Percentiles rank a stretch among this genome's conserved stretches.
These are phyloP conservation scores for Podaxis carcinomalis DNA, from an alignment of 768 basidiomycete species.

Conservation along the genomic window DNA sequence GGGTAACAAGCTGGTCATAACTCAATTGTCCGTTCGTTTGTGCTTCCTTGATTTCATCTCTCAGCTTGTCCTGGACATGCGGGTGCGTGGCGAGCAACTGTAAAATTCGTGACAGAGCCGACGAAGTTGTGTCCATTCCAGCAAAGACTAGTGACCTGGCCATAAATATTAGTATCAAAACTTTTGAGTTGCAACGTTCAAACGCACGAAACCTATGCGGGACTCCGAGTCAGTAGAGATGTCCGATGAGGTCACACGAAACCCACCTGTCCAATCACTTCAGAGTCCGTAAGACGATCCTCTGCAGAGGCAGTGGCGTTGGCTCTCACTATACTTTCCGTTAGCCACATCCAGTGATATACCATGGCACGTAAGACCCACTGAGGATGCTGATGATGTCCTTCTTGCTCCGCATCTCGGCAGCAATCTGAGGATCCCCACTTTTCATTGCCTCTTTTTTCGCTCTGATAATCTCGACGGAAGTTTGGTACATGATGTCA, in stretches of 20 bases:
- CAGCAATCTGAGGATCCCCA: constrained; percentile 25
- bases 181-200: background rate
- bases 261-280: constrained; percentile 32
- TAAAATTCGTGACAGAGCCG: constrained; percentile 23
- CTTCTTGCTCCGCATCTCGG: constrained; percentile 30
- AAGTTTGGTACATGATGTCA: constrained; percentile 27
- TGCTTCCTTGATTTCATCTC: constrained; percentile 22
- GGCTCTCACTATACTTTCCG: constrained; percentile 27
- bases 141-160: constrained; percentile 24
- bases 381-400: constrained; percentile 40
- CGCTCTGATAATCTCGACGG: constrained; percentile 26
- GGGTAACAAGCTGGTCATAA: constrained; percentile 25
- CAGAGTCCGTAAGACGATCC: constrained; percentile 26
- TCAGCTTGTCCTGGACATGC: constrained; percentile 29
- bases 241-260: background rate
- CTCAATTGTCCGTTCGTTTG: constrained; percentile 21
- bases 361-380: constrained; percentile 16
- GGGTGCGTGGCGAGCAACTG: constrained; percentile 21
- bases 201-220: constrained; percentile 3
- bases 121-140: constrained; percentile 26
- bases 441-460: constrained; percentile 29
- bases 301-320: constrained; percentile 27
- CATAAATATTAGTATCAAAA: background rate
- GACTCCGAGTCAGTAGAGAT: background rate
- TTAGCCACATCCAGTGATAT: background rate